Conservation (phyloP, 2,329 filamentous ascomycete genomes). For the Colletotrichum sp. region DNA sequence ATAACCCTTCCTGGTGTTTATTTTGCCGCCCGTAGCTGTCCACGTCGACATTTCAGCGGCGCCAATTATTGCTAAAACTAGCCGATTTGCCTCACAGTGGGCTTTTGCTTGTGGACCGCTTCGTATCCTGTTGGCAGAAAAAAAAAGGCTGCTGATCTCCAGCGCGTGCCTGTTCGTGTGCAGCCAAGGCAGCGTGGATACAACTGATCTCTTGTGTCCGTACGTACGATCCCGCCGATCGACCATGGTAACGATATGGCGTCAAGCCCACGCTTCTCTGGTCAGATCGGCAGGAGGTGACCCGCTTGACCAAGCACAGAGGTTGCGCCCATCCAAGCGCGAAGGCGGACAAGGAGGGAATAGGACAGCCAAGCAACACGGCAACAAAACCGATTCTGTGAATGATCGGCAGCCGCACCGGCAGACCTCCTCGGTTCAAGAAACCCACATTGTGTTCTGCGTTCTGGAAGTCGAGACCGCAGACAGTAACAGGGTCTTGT, state of each 20-base stretch:
- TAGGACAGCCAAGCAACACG: not conserved
- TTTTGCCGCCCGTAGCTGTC: not conserved
- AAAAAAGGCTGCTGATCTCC: not conserved
- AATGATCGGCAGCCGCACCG: not conserved
- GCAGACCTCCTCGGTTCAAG: not conserved
- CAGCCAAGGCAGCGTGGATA: not conserved
- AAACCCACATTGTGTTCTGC: not conserved
- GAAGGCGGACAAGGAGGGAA: not conserved
- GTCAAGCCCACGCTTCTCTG: conserved; percentile 5
- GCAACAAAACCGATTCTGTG: not conserved
- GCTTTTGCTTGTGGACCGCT: not conserved
- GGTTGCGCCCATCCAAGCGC: not conserved
- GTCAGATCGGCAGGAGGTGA: not conserved
- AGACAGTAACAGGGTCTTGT: not conserved
- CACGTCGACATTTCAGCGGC: not conserved
- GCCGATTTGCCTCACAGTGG: not conserved
- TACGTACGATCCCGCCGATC: conserved; percentile 3
- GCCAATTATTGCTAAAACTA: not conserved
- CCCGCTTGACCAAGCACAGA: not conserved
- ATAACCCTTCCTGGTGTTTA: not conserved
- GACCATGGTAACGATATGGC: not conserved
- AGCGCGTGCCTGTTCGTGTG: not conserved
- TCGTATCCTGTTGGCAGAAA: not conserved
- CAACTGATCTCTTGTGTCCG: not conserved
- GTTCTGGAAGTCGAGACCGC: not conserved